Percentiles rank a stretch among this genome's conserved stretches.
These are phyloP conservation scores for Phlebiopsis gigantea DNA, from an alignment of 768 basidiomycete species.

Conservation along the genomic window DNA sequence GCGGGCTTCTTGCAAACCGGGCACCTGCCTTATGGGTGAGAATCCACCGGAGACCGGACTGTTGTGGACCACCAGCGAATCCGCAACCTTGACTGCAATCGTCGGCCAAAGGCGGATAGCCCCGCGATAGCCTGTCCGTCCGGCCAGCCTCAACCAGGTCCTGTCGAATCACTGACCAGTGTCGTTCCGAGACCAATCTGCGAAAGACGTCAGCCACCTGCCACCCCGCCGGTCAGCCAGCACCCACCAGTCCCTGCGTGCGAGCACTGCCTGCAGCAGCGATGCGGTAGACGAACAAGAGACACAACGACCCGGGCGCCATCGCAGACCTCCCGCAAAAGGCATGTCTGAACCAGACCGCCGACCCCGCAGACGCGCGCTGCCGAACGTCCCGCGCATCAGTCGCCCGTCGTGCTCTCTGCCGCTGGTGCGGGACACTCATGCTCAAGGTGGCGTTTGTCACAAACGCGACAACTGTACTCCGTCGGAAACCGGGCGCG, in stretches of 20 bases:
- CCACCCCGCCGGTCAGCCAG: not conserved
- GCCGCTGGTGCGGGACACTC: slow-evolving; percentile 12
- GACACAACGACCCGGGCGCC: not conserved
- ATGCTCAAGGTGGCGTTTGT: slow-evolving; percentile 9
- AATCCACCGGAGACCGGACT: slow-evolving; percentile 6
- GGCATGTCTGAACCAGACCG: slow-evolving; percentile 1
- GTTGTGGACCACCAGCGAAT: slow-evolving; percentile 13
- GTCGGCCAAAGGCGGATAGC: slow-evolving; percentile 3
- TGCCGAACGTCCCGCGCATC: slow-evolving; percentile 6
- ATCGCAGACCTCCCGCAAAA: slow-evolving; percentile 3
- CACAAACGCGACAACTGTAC: not conserved
- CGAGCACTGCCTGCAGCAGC: not conserved
- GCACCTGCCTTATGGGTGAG: slow-evolving; percentile 8
- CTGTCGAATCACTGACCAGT: too few relatives aligned
- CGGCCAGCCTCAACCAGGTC: not conserved
- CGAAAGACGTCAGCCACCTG: not conserved
- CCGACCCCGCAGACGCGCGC: not conserved
- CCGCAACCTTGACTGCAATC: not conserved
- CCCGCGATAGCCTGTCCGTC: not conserved
- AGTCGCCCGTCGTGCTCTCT: not conserved
- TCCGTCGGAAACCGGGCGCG: slow-evolving; percentile 11
- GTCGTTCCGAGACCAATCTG: not conserved
- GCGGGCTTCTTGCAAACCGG: not conserved
- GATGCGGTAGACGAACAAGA: not conserved
- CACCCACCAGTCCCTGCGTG: not conserved